Evolutionary conservation across 2,329 filamentous ascomycete species (phyloP).

Genomic region (Endoconidiophora laricicola): DNA sequence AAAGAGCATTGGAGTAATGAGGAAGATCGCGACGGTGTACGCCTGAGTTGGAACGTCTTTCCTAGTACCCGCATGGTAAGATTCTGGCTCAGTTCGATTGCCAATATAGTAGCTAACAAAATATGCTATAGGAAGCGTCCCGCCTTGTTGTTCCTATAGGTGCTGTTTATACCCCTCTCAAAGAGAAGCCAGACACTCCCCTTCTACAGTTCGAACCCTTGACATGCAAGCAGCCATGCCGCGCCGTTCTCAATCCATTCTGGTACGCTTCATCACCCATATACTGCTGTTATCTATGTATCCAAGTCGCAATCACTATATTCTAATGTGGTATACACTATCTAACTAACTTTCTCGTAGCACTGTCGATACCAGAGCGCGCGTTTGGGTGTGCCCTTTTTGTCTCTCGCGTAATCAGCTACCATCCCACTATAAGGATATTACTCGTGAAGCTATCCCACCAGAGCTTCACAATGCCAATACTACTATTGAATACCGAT

Average conservation of each 20-base stretch:
- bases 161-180: constrained; percentile 85
- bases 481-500: constrained; percentile 78
- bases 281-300: neutral
- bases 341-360: constrained; percentile 25
- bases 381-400: constrained; percentile 81
- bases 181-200: constrained; percentile 82
- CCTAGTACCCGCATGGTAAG: constrained; percentile 90
- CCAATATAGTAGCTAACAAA: constrained; percentile 1
- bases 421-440: constrained; percentile 79
- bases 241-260: constrained; percentile 90
- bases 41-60: constrained; percentile 97
- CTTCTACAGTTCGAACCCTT: constrained; percentile 91
- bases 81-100: constrained; percentile 15
- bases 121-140: constrained; percentile 57
- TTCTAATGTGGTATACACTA: constrained; percentile 1
- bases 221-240: constrained; percentile 88
- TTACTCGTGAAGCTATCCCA: constrained; percentile 65
- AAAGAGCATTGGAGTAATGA: constrained; percentile 96
- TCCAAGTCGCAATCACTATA: too few relatives aligned
- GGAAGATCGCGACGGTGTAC: constrained; percentile 89
- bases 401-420: constrained; percentile 71
- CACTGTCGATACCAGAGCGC: constrained; percentile 68
- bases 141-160: constrained; percentile 90
- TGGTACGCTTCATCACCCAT: constrained; percentile 40
- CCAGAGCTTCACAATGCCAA: constrained; percentile 68